Base-by-base conservation (phyloP, 768 basidiomycete genomes). In the Boletus fagicola region DNA sequence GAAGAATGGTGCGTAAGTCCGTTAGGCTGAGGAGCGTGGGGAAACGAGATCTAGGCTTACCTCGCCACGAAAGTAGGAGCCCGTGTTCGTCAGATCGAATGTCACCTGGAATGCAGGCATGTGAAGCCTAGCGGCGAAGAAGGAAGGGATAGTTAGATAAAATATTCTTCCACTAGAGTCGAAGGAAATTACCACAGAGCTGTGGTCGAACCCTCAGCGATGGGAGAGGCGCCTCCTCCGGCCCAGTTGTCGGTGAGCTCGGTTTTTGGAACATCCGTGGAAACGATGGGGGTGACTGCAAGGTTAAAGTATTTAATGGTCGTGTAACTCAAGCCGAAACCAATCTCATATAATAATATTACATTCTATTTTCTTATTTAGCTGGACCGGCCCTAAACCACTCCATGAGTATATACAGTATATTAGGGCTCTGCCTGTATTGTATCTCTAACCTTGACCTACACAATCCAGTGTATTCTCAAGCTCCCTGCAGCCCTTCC, bases 271-370 rank as follows among this genome's bases (percentile, higher is more conserved):
- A n/a, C n/a, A n/a, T 78, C 74, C 35, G 69, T 68, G 18, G 62
- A 56, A 10, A 65, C 52, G 4, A 88, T 69, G 53, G 76, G 74
- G 16, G 67, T 68, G 33, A 90, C 72, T 3, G 76, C 61, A 12
- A 94, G 74, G 33, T 80, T 74, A 43, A 78, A 83, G 69, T 92
- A 95, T 35, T 80, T 72, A 70, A 95, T 97, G 2, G 74, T 80
- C 40, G 94, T 88, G 75, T 97, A 98, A 54, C 86, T 89, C 66
- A 95, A 70, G 0, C 94, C 94, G 68, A 86, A 95, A 5, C 94
- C 94, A 69, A 98, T 97, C 66, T 92, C 90, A 65, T 84, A 93
- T n/a, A n/a, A n/a, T n/a, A n/a, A n/a, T n/a, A n/a, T n/a, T n/a
- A n/a, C n/a, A n/a, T n/a, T n/a, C n/a, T n/a, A n/a, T n/a, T n/a